Percentiles rank a stretch among this genome's conserved stretches.
These are phyloP conservation scores for Dothidotthia symphoricarpi DNA, from an alignment of 2,329 filamentous ascomycete genomes.

Conservation along the genomic window DNA sequence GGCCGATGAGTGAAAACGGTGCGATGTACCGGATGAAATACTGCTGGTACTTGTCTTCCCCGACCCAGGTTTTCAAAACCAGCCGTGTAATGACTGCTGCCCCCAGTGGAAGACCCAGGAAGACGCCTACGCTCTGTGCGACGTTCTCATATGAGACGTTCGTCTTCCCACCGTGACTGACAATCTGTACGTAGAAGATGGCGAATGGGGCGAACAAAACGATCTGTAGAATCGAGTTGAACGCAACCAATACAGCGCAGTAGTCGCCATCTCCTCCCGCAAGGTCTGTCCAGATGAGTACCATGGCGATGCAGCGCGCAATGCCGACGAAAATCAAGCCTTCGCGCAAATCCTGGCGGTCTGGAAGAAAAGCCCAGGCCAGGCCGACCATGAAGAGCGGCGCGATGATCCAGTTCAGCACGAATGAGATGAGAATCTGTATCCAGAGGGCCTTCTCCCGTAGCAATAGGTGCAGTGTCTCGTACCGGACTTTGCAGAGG, in stretches of 20 bases:
- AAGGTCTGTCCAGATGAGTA: slow-evolving; percentile 74
- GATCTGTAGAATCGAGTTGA: slow-evolving; percentile 51
- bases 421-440: slow-evolving; percentile 72
- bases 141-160: slow-evolving; percentile 62
- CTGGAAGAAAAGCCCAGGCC: slow-evolving; percentile 58
- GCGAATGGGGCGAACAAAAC: slow-evolving; percentile 50
- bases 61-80: slow-evolving; percentile 54
- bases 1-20: slow-evolving; percentile 75
- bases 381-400: slow-evolving; percentile 77
- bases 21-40: slow-evolving; percentile 68
- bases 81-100: slow-evolving; percentile 77
- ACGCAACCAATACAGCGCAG: slow-evolving; percentile 62
- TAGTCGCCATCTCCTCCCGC: slow-evolving; percentile 78
- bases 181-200: slow-evolving; percentile 61
- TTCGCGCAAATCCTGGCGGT: slow-evolving; percentile 51
- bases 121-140: slow-evolving; percentile 78
- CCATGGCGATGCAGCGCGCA: slow-evolving; percentile 87
- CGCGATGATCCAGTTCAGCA: slow-evolving; percentile 80
- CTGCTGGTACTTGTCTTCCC: slow-evolving; percentile 62
- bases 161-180: slow-evolving; percentile 53
- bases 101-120: slow-evolving; percentile 76
- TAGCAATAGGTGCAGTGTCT: slow-evolving; percentile 68
- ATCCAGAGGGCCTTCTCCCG: slow-evolving; percentile 65
- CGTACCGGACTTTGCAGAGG: slow-evolving; percentile 79
- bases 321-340: slow-evolving; percentile 81